Base-by-base conservation (phyloP, 106 monocot species). In the Platanthera guangdongensis region DNA sequence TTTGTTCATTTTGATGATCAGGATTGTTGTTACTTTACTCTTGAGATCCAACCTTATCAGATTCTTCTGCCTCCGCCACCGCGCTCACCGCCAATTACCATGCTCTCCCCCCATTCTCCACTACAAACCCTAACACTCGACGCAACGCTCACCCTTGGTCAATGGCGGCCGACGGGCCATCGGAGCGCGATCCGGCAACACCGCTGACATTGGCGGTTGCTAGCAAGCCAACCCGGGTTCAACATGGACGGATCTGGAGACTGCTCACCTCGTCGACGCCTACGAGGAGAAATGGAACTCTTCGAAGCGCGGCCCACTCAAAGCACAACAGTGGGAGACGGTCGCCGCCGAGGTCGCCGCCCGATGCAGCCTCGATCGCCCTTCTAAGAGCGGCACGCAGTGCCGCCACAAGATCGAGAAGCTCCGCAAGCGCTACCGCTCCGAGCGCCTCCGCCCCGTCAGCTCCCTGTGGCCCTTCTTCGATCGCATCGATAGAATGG, bases 401-500 rank as follows among this genome's bases (percentile, higher is more conserved):
- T 91, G 90, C 80, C 85, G 90, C 76, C 87, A 91, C 84, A 91
- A 91, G 83, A 78, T 90, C 48, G 90, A 90, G 90, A 90, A 90
- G 79, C 90, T 90, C 54, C 87, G 90, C 69, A 85, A 87, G 83
- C 85, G 87, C 52, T 83, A 81, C 77, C 85, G 86, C 55, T 53
- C 83, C 52, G 88, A 86, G 75, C 51, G 77, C 71, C 73, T 54
- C 65, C 90, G 83, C 12, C 79, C 88, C 12, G n/a, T 73, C 18
- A 70, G 81, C 47, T 87, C 88, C 51, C 52, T 69, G 74, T 88
- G 87, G 90, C 81, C 88, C 47, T 83, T 80, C 80, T 91, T 88
- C 77, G 81, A 81, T 4, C 88, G 79, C 68, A 85, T 91, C 77
- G 83, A 85, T 13, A 83, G 75, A 52, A 52, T 91, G 75, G 90